Base-by-base conservation (phyloP, 2,329 filamentous ascomycete genomes). In the Hypoxylon sp. region DNA sequence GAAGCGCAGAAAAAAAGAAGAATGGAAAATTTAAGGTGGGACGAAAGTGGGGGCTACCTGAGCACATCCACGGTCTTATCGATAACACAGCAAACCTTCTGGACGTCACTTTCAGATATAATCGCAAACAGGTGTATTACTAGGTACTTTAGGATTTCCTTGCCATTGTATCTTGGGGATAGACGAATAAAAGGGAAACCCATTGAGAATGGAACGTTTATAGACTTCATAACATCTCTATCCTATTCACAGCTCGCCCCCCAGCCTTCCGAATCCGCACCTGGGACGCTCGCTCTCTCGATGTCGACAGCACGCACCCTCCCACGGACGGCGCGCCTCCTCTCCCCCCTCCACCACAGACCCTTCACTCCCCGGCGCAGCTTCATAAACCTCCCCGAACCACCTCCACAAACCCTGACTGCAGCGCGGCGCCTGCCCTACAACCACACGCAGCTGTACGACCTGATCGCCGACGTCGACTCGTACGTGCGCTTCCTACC, bases 401-500 rank as follows among this genome's bases (percentile, higher is more conserved):
- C 62, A 68, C n/a, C 62, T 7, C 79, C 79, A 5, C 92, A 94
- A 77, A 88, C 84, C 71, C 86, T 98, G 63, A 88, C 87, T 56
- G 94, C 93, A 10, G 85, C 86, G 19, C 92, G 93, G 68, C 91
- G 86, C 3, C 90, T 98, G 13, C 92, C 92, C 13, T 97, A 97
- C 84, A 82, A 90, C 0, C 84, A 89, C 32, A 75, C 80, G 3
- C 84, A 88, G 1, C 89, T 99, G 73, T 99, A 96, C 87, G 85
- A 86, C 72, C 87, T 98, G 60, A 94, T 99, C 79, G 90, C 94
- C 81, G 93, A 98, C 80, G 90, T 99, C 71, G 88, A 93, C 79
- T 89, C 89, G 70, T 99, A 99, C 87, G 84, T 87, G 39, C 79
- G 84, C 72, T 99, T 98, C 85, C 88, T 99, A n/a, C 96, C 96